A percentile compares a stretch with the other conserved stretches of the same genome.
These are phyloP conservation scores for Nigrospora oryzae DNA, from an alignment of 2,329 filamentous ascomycete species.

Conservation along the genomic window DNA sequence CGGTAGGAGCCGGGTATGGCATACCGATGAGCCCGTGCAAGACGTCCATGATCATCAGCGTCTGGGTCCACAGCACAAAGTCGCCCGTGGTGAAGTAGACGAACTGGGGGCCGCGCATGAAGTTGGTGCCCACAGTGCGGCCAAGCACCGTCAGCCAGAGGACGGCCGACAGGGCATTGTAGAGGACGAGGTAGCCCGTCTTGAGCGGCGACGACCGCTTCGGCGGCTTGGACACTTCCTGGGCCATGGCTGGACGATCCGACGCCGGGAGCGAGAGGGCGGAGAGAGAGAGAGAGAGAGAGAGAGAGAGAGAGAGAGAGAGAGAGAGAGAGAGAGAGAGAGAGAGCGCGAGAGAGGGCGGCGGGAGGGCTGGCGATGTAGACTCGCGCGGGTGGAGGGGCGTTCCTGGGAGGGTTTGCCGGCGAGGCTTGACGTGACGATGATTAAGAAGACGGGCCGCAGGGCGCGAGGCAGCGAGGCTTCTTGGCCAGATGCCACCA, in stretches of 20 bases:
- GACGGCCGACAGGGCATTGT: conserved; percentile 71
- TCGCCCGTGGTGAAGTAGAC: conserved; percentile 56
- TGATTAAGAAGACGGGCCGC: too few relatives aligned
- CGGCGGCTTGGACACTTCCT: conserved; percentile 9
- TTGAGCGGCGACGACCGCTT: conserved; percentile 35
- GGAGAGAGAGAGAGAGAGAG: too few relatives aligned
- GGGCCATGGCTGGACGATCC: neutral
- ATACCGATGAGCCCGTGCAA: conserved; percentile 70
- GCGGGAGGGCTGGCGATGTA: too few relatives aligned
- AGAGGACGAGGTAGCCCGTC: conserved; percentile 68
- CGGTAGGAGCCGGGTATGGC: conserved; percentile 10
- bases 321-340: too few relatives aligned
- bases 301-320: too few relatives aligned
- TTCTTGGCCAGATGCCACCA: too few relatives aligned
- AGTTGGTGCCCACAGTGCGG: conserved; percentile 50
- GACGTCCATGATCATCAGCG: conserved; percentile 73
- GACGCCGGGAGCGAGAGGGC: too few relatives aligned
- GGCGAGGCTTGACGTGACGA: too few relatives aligned
- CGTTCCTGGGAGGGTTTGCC: too few relatives aligned
- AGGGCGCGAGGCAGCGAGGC: too few relatives aligned
- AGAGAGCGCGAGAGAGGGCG: too few relatives aligned
- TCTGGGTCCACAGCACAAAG: conserved; percentile 76
- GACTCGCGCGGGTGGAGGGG: too few relatives aligned
- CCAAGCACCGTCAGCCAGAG: conserved; percentile 74
- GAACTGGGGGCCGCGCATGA: conserved; percentile 42